Evolutionary conservation across 345 rosid genomes (phyloP).

Genomic region (Eucalyptus fibrosa): DNA sequence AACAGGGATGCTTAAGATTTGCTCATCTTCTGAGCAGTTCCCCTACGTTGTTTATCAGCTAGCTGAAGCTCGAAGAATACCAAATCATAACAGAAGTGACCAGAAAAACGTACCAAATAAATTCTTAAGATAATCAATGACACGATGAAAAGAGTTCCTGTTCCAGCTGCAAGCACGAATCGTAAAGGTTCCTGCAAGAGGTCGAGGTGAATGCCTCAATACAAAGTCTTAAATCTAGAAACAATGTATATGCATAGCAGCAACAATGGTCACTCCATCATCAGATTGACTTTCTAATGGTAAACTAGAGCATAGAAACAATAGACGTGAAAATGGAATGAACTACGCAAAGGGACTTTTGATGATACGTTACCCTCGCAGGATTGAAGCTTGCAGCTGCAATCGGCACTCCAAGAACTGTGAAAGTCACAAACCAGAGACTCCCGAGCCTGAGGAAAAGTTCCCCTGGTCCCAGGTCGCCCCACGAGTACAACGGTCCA

Average conservation of each 20-base stretch:
- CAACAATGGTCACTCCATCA: neutral
- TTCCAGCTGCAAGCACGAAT: constrained; percentile 83
- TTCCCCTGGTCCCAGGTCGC: constrained; percentile 51
- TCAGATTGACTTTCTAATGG: neutral
- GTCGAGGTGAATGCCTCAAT: neutral
- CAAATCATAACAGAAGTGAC: neutral
- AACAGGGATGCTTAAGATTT: neutral
- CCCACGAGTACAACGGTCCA: constrained; percentile 81
- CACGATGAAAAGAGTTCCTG: constrained; percentile 82
- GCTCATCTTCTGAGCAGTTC: neutral
- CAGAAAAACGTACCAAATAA: constrained; percentile 49
- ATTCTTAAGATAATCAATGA: constrained; percentile 73
- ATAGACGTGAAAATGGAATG: neutral
- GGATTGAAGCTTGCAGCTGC: constrained; percentile 98
- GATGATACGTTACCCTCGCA: constrained; percentile 35
- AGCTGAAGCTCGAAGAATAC: neutral
- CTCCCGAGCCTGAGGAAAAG: constrained; percentile 82
- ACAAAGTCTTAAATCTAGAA: neutral
- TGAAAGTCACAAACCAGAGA: constrained; percentile 72
- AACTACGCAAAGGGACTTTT: neutral
- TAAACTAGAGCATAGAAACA: neutral
- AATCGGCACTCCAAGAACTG: constrained; percentile 76
- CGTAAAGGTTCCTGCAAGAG: constrained; percentile 69
- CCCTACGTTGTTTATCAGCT: neutral
- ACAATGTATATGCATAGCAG: neutral